phyloP scores from a whole-genome alignment of 805 yeast species.

The Nakazawaea wickerhamii region DNA sequence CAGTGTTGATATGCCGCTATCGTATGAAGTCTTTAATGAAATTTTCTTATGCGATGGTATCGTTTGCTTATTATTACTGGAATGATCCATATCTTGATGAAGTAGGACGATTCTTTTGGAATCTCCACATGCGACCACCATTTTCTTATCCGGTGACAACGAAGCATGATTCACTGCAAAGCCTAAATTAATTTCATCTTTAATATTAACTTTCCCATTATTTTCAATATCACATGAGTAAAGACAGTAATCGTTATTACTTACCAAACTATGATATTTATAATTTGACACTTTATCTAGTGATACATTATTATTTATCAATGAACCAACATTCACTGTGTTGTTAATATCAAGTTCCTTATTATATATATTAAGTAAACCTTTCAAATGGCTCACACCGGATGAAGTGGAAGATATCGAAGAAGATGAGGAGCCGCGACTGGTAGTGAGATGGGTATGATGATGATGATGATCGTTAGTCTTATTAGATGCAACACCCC shows the following conservation, averaged over 20 bases:
- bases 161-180: slow-evolving; percentile 74
- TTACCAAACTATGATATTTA: slow-evolving; percentile 55
- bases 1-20: slow-evolving; percentile 78
- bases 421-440: slow-evolving; percentile 3
- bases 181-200: slow-evolving; percentile 43
- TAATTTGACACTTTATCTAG: slow-evolving; percentile 38
- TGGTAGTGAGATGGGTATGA: neutral
- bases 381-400: slow-evolving; percentile 41
- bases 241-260: slow-evolving; percentile 77
- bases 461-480: slow-evolving; percentile 6
- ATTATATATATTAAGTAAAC: slow-evolving; percentile 56
- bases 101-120: slow-evolving; percentile 56
- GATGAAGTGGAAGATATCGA: slow-evolving; percentile 3
- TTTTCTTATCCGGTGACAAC: slow-evolving; percentile 56
- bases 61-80: slow-evolving; percentile 21
- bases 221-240: slow-evolving; percentile 57
- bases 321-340: slow-evolving; percentile 64
- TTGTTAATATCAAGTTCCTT: slow-evolving; percentile 40
- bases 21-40: slow-evolving; percentile 54
- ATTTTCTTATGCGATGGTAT: slow-evolving; percentile 26
- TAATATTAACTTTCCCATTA: slow-evolving; percentile 35
- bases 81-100: slow-evolving; percentile 35
- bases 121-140: slow-evolving; percentile 72
- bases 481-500: slow-evolving; percentile 34
- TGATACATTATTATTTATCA: slow-evolving; percentile 77